A percentile compares a stretch with the other conserved stretches of the same genome.
Conservation (phyloP, 2,329 filamentous ascomycete species). For the Xylariaceae sp. region DNA sequence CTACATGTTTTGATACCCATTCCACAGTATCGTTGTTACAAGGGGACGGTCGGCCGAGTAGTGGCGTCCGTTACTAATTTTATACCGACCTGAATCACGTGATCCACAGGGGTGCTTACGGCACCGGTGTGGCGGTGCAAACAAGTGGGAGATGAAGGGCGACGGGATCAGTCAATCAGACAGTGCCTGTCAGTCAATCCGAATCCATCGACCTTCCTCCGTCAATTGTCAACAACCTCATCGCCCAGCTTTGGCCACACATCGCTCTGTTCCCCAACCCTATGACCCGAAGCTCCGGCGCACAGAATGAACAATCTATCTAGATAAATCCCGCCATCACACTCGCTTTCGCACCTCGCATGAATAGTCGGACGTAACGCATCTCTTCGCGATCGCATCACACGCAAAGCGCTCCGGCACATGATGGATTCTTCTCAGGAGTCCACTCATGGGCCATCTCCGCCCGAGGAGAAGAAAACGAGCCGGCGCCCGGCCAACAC, state of each 20-base stretch:
- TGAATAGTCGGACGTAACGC: slow-evolving; percentile 2
- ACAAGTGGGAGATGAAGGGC: not conserved
- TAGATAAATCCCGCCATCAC: not conserved
- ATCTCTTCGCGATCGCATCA: not conserved
- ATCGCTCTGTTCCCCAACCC: not conserved
- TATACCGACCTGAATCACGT: not conserved
- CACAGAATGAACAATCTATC: slow-evolving; percentile 7
- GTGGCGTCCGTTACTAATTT: not conserved
- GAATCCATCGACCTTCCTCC: not conserved
- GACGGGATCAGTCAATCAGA: not conserved
- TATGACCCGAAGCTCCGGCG: not conserved
- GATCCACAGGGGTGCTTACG: not conserved
- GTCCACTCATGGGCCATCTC: slow-evolving; percentile 11
- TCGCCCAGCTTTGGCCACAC: not conserved
- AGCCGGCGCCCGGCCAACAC: slow-evolving; percentile 91
- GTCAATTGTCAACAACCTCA: slow-evolving; percentile 5
- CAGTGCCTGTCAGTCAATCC: not conserved
- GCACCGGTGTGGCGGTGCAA: not conserved
- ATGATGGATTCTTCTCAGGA: slow-evolving; percentile 18
- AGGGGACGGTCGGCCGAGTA: too few species aligned
- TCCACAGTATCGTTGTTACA: too few species aligned
- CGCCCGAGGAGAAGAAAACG: slow-evolving; percentile 70
- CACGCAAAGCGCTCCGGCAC: not conserved
- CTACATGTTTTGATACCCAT: too few species aligned
- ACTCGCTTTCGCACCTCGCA: not conserved